Conservation (phyloP, 1,284 basidiomycete genomes). For the Ceratobasidium sp. region DNA sequence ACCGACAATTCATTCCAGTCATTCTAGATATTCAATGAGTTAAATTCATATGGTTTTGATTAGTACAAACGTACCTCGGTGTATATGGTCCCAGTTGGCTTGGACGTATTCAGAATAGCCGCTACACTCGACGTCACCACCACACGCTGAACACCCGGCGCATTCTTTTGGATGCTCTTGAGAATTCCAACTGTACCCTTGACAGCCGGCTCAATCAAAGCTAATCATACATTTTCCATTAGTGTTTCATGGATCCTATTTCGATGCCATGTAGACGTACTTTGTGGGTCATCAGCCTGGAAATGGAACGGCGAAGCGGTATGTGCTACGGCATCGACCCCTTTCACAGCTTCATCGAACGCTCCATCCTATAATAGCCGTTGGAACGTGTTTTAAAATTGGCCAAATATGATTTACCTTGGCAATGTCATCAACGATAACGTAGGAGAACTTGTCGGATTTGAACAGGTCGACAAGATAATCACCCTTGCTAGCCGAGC, state of each 20-base stretch:
- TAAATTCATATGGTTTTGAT: neutral
- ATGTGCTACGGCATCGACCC: slow-evolving; percentile 46
- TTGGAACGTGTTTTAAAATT: neutral
- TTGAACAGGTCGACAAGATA: slow-evolving; percentile 42
- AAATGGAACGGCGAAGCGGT: slow-evolving; percentile 42
- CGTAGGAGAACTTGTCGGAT: slow-evolving; percentile 42
- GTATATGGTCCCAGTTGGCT: slow-evolving; percentile 28
- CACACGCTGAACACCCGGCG: slow-evolving; percentile 41
- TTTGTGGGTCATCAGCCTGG: slow-evolving; percentile 40
- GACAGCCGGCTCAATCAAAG: slow-evolving; percentile 48
- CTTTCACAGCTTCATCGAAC: slow-evolving; percentile 44
- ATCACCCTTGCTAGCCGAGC: slow-evolving; percentile 43
- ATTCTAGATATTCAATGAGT: neutral
- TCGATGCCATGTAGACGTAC: no score
- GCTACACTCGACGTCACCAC: slow-evolving; percentile 43
- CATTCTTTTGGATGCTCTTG: slow-evolving; percentile 45
- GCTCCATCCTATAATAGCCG: slow-evolving; percentile 40
- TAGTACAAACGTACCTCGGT: neutral
- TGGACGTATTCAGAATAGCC: slow-evolving; percentile 38
- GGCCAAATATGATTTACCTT: slow-evolving; percentile 32
- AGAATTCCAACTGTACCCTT: slow-evolving; percentile 48
- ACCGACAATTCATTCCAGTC: slow-evolving; percentile 37
- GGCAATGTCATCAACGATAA: slow-evolving; percentile 44
- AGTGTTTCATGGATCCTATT: neutral
- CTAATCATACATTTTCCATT: slow-evolving; percentile 27